These are phyloP conservation scores for Stagonosporopsis rhizophila DNA, from an alignment of 2,329 filamentous ascomycete genomes.

Conservation along the genomic window DNA sequence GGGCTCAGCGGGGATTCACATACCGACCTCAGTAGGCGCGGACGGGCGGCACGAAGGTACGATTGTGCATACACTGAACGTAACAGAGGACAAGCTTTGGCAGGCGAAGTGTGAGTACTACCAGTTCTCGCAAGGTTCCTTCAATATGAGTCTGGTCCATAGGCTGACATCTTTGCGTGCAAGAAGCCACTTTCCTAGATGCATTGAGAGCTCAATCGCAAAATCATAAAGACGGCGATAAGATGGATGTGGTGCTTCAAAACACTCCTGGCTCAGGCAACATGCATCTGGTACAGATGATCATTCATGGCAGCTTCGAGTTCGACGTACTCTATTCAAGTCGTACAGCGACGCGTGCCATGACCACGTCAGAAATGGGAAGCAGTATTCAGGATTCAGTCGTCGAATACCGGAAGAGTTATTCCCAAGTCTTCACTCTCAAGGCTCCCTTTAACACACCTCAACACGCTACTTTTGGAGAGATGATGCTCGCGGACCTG, in stretches of 20 bases:
- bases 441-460: constrained; percentile 76
- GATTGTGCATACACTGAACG: constrained; percentile 71
- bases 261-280: constrained; percentile 76
- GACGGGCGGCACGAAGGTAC: constrained; percentile 66
- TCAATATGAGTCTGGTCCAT: not conserved
- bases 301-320: constrained; percentile 84
- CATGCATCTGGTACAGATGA: constrained; percentile 84
- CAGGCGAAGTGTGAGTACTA: constrained; percentile 69
- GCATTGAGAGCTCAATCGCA: constrained; percentile 67
- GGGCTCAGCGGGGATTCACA: constrained; percentile 77
- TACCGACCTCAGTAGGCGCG: constrained; percentile 67
- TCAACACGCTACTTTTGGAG: constrained; percentile 77
- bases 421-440: constrained; percentile 72
- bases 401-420: constrained; percentile 73
- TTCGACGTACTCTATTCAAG: constrained; percentile 92
- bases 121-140: not conserved
- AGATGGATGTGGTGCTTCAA: constrained; percentile 56
- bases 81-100: constrained; percentile 75
- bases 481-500: constrained; percentile 89
- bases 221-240: constrained; percentile 18
- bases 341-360: constrained; percentile 64
- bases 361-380: constrained; percentile 69
- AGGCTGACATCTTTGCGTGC: constrained; percentile 43
- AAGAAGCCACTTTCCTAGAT: constrained; percentile 64
- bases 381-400: constrained; percentile 69